Percentiles rank a stretch among this genome's conserved stretches.
phyloP scores from a whole-genome alignment of 1,284 basidiomycete genomes.

The Microbotryomycetes sp. region DNA sequence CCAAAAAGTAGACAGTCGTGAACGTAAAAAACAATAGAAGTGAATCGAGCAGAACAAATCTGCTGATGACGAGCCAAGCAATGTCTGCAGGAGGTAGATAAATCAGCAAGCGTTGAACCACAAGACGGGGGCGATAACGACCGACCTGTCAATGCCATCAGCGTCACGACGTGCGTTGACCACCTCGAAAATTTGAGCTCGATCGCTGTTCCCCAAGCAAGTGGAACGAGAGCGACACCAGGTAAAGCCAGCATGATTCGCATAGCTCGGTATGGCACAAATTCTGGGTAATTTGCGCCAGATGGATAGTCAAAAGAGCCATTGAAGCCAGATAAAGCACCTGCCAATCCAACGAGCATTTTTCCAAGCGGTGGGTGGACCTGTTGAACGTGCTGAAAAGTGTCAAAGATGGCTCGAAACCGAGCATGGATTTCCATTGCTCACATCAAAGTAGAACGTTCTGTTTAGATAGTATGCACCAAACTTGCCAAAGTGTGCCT shows the following conservation, averaged over 20 bases:
- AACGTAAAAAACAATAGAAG: constrained; percentile 99
- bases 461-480: constrained; percentile 95
- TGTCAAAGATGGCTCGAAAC: not conserved
- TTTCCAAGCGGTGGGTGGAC: constrained; percentile 93
- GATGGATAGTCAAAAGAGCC: constrained; percentile 93
- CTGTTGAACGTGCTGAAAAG: constrained; percentile 30
- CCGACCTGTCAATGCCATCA: constrained; percentile 87
- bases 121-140: constrained; percentile 20
- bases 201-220: constrained; percentile 94
- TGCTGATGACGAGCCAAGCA: constrained; percentile 90
- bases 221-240: constrained; percentile 89
- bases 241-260: constrained; percentile 88
- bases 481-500: constrained; percentile 95
- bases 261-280: constrained; percentile 90
- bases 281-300: constrained; percentile 73
- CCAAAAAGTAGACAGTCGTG: constrained; percentile 86
- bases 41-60: constrained; percentile 95
- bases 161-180: constrained; percentile 81
- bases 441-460: constrained; percentile 88
- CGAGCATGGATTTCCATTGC: not conserved
- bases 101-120: not conserved
- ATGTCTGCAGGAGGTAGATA: constrained; percentile 56
- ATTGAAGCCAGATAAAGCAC: constrained; percentile 83
- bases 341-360: constrained; percentile 94
- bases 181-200: constrained; percentile 86